phyloP scores from a whole-genome alignment of 2,329 filamentous ascomycete species.

The Pseudogymnoascus sp. region DNA sequence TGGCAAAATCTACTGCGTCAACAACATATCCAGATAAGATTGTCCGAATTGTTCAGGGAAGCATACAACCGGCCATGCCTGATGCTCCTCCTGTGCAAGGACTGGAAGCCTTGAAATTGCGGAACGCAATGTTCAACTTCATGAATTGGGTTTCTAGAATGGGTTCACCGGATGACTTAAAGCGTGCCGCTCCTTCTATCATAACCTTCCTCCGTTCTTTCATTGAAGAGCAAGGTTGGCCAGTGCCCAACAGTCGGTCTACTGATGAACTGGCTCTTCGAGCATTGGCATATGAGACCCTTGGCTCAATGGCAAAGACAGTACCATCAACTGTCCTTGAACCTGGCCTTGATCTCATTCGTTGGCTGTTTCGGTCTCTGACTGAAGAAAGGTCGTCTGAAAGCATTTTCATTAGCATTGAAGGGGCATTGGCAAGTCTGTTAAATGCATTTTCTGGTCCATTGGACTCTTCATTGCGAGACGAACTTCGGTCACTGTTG shows the following conservation, averaged over 20 bases:
- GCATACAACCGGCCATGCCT: constrained; percentile 45
- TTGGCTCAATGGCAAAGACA: constrained; percentile 70
- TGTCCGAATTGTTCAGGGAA: constrained; percentile 59
- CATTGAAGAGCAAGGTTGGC: constrained; percentile 79
- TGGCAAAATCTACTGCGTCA: constrained; percentile 70
- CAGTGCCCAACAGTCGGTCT: constrained; percentile 52
- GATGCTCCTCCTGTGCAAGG: constrained; percentile 29
- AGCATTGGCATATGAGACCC: constrained; percentile 80
- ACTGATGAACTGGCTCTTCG: constrained; percentile 61
- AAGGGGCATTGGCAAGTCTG: constrained; percentile 77
- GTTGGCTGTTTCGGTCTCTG: constrained; percentile 79
- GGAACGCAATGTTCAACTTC: constrained; percentile 77
- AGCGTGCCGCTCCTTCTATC: constrained; percentile 59
- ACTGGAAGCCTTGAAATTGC: constrained; percentile 67
- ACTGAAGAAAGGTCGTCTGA: constrained; percentile 70
- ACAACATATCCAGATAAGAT: constrained; percentile 64
- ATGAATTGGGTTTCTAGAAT: constrained; percentile 80
- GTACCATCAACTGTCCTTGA: constrained; percentile 51
- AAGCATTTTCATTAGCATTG: constrained; percentile 75
- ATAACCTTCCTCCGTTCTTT: constrained; percentile 66
- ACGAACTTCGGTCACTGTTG: constrained; percentile 44
- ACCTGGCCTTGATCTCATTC: constrained; percentile 47
- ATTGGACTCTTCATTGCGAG: constrained; percentile 31
- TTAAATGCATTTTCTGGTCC: constrained; percentile 46
- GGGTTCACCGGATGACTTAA: constrained; percentile 55